phyloP scores from a whole-genome alignment of 768 basidiomycete genomes.

The Lentinula sp. region DNA sequence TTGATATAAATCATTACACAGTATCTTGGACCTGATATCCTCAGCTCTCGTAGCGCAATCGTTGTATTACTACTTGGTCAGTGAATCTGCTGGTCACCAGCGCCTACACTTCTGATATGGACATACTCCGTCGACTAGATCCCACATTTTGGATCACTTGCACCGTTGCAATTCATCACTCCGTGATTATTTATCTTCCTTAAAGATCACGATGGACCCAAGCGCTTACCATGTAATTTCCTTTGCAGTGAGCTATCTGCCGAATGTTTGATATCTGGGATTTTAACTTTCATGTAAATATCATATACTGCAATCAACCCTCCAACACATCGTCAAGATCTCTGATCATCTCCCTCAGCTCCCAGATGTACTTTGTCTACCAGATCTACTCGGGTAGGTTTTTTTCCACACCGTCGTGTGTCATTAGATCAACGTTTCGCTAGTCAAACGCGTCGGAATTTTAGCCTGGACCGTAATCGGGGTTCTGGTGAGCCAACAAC shows the following conservation, averaged over 20 bases:
- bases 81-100: neutral
- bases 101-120: neutral
- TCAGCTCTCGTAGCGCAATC: slow-evolving; percentile 36
- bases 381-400: slow-evolving; percentile 30
- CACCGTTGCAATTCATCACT: slow-evolving; percentile 29
- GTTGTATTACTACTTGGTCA: slow-evolving; percentile 38
- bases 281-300: slow-evolving; percentile 33
- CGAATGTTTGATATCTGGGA: slow-evolving; percentile 37
- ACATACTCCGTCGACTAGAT: slow-evolving; percentile 20
- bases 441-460: neutral
- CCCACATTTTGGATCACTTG: slow-evolving; percentile 35
- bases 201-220: neutral
- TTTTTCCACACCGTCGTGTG: neutral
- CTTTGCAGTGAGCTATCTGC: slow-evolving; percentile 26
- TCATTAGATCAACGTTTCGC: neutral
- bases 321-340: neutral
- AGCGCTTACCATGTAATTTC: neutral
- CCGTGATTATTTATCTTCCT: slow-evolving; percentile 19
- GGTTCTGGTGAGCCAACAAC: neutral
- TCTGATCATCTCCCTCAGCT: slow-evolving; percentile 17
- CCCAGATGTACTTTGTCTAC: slow-evolving; percentile 38
- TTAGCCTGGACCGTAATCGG: slow-evolving; percentile 1
- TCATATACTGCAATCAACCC: neutral
- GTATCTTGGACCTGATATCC: slow-evolving; percentile 30
- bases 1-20: neutral